phyloP scores from a whole-genome alignment of 805 yeast genomes.

The Ogataea haglerorum region DNA sequence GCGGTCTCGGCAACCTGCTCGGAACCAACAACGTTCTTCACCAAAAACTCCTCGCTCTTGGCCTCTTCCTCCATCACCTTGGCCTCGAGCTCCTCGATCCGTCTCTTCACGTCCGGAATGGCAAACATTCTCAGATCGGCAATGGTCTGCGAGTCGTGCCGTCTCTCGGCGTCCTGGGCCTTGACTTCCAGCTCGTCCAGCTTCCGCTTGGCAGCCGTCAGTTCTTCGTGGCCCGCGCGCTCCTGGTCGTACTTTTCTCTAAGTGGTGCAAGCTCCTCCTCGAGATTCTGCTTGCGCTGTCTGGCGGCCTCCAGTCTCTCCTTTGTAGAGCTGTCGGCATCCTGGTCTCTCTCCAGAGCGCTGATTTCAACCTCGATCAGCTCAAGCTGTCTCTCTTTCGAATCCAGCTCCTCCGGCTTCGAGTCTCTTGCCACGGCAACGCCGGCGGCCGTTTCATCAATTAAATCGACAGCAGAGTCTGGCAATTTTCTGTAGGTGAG shows the following conservation, averaged over 20 bases:
- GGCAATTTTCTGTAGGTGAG: conserved; percentile 94
- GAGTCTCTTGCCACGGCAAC: conserved; percentile 99
- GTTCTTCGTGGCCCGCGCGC: conserved; percentile 85
- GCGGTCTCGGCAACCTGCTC: conserved; percentile 51
- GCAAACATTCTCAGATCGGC: conserved; percentile 97
- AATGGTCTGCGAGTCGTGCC: conserved; percentile 89
- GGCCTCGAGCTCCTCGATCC: conserved; percentile 71
- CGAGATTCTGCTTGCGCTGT: conserved; percentile 74
- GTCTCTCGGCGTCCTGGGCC: conserved; percentile 95
- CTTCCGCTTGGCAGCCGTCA: conserved; percentile 84
- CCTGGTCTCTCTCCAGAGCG: conserved; percentile 94
- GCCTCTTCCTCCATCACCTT: conserved; percentile 72
- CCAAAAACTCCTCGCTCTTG: conserved; percentile 48
- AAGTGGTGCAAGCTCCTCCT: conserved; percentile 81
- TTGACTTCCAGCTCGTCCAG: conserved; percentile 89
- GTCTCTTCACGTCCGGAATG: conserved; percentile 83
- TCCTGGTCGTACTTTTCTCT: conserved; percentile 84
- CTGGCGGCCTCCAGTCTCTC: conserved; percentile 81
- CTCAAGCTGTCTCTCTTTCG: conserved; percentile 87
- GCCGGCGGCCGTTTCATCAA: conserved; percentile 94
- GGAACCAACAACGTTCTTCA: conserved; percentile 85
- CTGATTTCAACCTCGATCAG: conserved; percentile 92
- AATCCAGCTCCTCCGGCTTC: conserved; percentile 94
- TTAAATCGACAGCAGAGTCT: conserved; percentile 93
- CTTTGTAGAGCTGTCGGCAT: conserved; percentile 74